Conservation (phyloP, 75 land plant species). For the Pseudotsuga menziesii region DNA sequence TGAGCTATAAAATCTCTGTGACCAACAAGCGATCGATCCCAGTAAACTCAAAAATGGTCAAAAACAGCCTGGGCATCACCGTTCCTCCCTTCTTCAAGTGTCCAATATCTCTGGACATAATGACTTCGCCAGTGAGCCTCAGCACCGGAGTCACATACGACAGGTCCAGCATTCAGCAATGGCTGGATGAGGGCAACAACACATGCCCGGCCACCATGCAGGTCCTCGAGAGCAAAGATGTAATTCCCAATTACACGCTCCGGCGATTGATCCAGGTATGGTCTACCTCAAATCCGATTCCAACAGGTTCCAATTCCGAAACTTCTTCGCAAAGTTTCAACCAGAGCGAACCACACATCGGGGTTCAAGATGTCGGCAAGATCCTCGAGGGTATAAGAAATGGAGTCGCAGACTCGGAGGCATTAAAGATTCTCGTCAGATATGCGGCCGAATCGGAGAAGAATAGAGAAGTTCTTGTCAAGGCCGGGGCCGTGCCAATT, state of each 20-base stretch:
- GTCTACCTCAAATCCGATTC: conserved; percentile 17
- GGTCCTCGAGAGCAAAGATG: conserved; percentile 45
- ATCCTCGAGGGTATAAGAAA: not conserved
- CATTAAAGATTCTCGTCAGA: conserved; percentile 2
- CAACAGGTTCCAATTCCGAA: not conserved
- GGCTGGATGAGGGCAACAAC: conserved; percentile 69
- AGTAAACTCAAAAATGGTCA: no score
- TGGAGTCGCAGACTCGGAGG: conserved; percentile 10
- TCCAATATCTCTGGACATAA: conserved; percentile 85
- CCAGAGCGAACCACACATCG: conserved; percentile 5
- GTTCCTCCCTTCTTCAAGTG: conserved; percentile 74
- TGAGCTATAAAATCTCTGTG: no score
- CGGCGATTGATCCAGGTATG: conserved; percentile 67
- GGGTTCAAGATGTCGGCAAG: not conserved
- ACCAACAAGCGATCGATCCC: no score
- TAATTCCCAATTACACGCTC: conserved; percentile 79
- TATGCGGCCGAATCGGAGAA: conserved; percentile 3
- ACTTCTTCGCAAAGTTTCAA: conserved; percentile 10
- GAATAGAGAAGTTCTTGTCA: not conserved
- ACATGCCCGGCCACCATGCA: conserved; percentile 91
- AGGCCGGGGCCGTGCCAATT: conserved; percentile 2
- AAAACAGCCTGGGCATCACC: conserved; percentile 16
- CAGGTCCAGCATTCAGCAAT: conserved; percentile 65
- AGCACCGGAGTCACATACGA: conserved; percentile 89
- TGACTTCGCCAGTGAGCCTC: conserved; percentile 79